Percentiles rank a stretch among this genome's conserved stretches.
Conservation (phyloP, 768 basidiomycete species). For the Lentinula edodes region DNA sequence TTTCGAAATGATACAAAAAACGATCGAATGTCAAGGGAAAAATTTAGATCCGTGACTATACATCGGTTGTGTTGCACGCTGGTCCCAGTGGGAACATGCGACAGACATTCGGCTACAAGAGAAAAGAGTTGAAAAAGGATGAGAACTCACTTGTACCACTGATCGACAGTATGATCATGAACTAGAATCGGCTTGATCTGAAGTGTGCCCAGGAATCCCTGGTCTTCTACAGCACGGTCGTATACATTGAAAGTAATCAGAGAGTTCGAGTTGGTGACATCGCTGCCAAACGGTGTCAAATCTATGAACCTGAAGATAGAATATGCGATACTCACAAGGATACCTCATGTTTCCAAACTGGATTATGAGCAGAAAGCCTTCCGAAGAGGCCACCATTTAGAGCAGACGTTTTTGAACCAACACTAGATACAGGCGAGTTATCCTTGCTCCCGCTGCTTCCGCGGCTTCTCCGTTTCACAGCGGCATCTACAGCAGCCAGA, state of each 20-base stretch:
- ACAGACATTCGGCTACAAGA: conserved; percentile 9
- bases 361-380: conserved; percentile 73
- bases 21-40: conserved; percentile 10
- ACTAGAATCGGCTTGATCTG: conserved; percentile 87
- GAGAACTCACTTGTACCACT: conserved; percentile 87
- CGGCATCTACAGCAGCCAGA: conserved; percentile 44
- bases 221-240: conserved; percentile 77
- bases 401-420: conserved; percentile 32
- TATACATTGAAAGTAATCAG: conserved; percentile 86
- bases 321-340: conserved; percentile 72
- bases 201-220: conserved; percentile 84
- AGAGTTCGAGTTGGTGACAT: conserved; percentile 87
- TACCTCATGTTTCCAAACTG: conserved; percentile 99
- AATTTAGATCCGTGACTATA: conserved; percentile 8
- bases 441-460: conserved; percentile 35
- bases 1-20: not conserved
- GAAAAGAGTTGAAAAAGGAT: conserved; percentile 2
- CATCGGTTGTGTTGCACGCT: conserved; percentile 8
- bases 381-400: conserved; percentile 49
- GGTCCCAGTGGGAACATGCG: not conserved
- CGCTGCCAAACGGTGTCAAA: conserved; percentile 47
- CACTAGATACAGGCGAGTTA: conserved; percentile 38
- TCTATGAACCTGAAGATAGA: conserved; percentile 3
- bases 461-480: conserved; percentile 21
- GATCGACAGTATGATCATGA: conserved; percentile 94